Evolutionary conservation across 2,329 filamentous ascomycete genomes (phyloP), one percentile per base, ranked within the genome.

Genomic region (Seiridium cupressi): DNA sequence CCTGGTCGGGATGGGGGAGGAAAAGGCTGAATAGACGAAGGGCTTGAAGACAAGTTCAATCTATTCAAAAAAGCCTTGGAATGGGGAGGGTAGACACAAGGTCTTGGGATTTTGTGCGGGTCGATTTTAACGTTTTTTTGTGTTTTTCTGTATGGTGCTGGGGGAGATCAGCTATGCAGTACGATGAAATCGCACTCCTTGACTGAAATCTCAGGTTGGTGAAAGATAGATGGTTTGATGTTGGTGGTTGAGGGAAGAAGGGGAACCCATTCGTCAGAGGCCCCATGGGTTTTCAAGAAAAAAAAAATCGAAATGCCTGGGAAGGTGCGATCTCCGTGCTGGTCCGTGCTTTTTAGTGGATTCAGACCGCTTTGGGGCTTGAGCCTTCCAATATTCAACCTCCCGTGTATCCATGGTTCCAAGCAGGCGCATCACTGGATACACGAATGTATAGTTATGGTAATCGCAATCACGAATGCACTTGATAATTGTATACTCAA

Each of bases 111-210:
- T 79, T 80, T 84, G 78, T 78, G 72, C 35, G 71, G 74, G 74
- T 77, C 85, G 49, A 53, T 53, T 86, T 84, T 81, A 77, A 76
- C 74, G 85, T 87, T 87, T 86, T 86, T 85, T 81, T 75, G 71
- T 77, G 76, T 75, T 76, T 83, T 83, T 84, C 77, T 78, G 72
- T 68, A 65, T 76, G 75, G 72, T 69, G 81, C 78, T 76, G 80
- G 79, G 78, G 80, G 83, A 83, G 81, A 82, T 58, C 82, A 86
- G 81, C 83, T 79, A 82, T 79, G 73, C 77, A 81, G 81, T 78
- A 83, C 81, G 80, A 81, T 46, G 35, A 74, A 76, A 79, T 77
- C 81, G 82, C 80, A 83, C 82, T 83, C 69, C 65, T 69, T 67
- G 70, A 73, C 75, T 76, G 73, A 72, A 70, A 74, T 72, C 80